These are phyloP conservation scores for Penicillium malachiteum DNA, from an alignment of 495 filamentous ascomycete genomes.

Conservation along the genomic window DNA sequence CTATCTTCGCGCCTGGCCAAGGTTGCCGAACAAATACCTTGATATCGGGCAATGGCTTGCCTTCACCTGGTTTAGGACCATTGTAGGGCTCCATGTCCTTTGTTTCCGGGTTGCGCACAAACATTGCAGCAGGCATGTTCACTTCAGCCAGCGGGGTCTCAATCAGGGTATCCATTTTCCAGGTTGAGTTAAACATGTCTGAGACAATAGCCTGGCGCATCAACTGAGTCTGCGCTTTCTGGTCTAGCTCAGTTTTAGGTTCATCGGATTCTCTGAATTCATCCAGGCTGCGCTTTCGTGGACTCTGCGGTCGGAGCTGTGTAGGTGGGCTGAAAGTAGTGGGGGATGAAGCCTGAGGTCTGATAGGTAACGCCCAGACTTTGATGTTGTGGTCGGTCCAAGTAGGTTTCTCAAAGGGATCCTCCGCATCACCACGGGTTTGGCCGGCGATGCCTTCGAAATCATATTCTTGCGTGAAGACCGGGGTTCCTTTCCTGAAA, in stretches of 20 bases:
- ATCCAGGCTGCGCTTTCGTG: conserved; percentile 62
- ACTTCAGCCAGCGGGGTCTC: conserved; percentile 65
- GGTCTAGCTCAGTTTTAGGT: conserved; percentile 9
- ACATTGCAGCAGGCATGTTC: conserved; percentile 65
- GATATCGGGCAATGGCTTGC: conserved; percentile 56
- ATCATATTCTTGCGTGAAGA: conserved; percentile 64
- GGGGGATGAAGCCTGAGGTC: conserved; percentile 19
- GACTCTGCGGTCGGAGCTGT: conserved; percentile 27
- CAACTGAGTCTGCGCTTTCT: conserved; percentile 43
- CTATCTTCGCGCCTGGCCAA: conserved; percentile 73
- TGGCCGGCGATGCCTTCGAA: conserved; percentile 33
- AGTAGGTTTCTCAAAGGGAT: conserved; percentile 55
- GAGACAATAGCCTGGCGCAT: conserved; percentile 60
- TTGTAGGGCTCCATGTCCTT: conserved; percentile 64
- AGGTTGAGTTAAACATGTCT: conserved; percentile 80
- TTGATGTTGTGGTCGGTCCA: conserved; percentile 73
- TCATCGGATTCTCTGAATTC: conserved; percentile 46
- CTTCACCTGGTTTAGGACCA: conserved; percentile 59
- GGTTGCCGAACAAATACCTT: conserved; percentile 74
- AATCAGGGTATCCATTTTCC: conserved; percentile 66
- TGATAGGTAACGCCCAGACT: conserved; percentile 76
- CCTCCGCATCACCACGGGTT: conserved; percentile 16
- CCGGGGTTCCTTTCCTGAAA: conserved; percentile 77
- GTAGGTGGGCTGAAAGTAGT: background rate
- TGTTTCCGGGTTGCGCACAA: conserved; percentile 62